phyloP scores from a whole-genome alignment of 2,329 filamentous ascomycete species.

The Aureobasidium subglaciale region DNA sequence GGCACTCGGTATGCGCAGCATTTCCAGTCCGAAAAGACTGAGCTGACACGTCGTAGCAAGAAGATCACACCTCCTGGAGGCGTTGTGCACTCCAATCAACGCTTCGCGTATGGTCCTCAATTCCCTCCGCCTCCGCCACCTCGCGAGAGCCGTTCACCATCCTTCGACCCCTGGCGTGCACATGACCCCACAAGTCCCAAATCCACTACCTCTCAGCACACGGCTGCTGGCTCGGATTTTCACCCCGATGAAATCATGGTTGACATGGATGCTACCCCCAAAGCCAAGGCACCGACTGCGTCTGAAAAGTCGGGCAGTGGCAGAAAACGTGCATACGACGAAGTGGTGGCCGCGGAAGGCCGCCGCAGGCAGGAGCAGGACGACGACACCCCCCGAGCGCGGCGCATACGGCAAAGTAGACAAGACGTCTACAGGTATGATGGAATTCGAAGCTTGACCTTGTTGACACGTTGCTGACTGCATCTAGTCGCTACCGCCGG shows the following conservation, averaged over 20 bases:
- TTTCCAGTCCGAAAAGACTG: neutral
- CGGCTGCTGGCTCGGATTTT: constrained; percentile 22
- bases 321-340: constrained; percentile 21
- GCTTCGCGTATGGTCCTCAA: constrained; percentile 14
- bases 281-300: constrained; percentile 13
- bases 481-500: constrained; percentile 16
- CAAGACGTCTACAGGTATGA: constrained; percentile 21
- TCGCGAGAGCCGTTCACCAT: constrained; percentile 17
- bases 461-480: neutral
- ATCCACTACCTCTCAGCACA: constrained; percentile 21
- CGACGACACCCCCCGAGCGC: constrained; percentile 16
- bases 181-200: constrained; percentile 14
- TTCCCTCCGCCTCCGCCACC: constrained; percentile 19
- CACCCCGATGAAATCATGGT: constrained; percentile 17
- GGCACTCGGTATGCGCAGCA: constrained; percentile 11
- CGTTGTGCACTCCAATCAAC: neutral
- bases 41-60: neutral
- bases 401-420: constrained; percentile 10
- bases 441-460: neutral
- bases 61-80: neutral
- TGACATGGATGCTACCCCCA: constrained; percentile 17
- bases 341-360: constrained; percentile 16
- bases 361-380: constrained; percentile 17
- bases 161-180: constrained; percentile 18
- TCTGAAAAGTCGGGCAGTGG: constrained; percentile 14